Percentiles rank a stretch among this genome's conserved stretches.
Evolutionary conservation across 148 eudicot genomes (phyloP).

Genomic region (Fagopyrum tataricum): DNA sequence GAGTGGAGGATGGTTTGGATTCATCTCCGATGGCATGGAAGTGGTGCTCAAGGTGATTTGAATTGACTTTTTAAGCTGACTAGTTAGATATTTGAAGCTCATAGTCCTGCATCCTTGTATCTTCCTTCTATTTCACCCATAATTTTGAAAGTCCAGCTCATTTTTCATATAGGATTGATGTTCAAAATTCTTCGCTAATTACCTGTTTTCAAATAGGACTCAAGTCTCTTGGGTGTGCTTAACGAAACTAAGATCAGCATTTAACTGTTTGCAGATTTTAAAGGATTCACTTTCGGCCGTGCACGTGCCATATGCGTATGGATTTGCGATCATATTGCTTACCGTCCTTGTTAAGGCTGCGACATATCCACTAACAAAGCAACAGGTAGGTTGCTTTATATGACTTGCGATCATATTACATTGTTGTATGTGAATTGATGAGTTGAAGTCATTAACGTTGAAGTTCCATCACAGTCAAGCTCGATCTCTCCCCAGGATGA

Average conservation of each 20-base stretch:
- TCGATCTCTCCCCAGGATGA: too few relatives aligned
- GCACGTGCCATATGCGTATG: constrained; percentile 64
- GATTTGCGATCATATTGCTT: constrained; percentile 70
- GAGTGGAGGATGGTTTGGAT: constrained; percentile 91
- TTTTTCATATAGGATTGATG: background rate
- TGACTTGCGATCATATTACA: too few relatives aligned
- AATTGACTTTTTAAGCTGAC: background rate
- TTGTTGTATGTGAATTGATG: too few relatives aligned
- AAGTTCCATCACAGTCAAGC: too few relatives aligned
- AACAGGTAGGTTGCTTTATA: constrained; percentile 37
- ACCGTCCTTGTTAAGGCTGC: constrained; percentile 54
- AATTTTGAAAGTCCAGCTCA: background rate
- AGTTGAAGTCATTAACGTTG: too few relatives aligned
- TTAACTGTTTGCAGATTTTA: constrained; percentile 35
- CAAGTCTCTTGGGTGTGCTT: background rate
- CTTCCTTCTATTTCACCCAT: background rate
- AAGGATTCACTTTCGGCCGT: constrained; percentile 59
- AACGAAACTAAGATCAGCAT: background rate
- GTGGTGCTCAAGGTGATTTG: constrained; percentile 71
- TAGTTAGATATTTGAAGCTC: background rate
- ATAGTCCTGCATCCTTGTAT: background rate
- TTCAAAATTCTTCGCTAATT: background rate
- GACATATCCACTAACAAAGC: constrained; percentile 63
- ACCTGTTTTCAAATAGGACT: background rate
- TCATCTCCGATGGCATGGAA: constrained; percentile 91